Base-by-base conservation (phyloP, 2,329 filamentous ascomycete species). In the Plenodomus lindquistii region DNA sequence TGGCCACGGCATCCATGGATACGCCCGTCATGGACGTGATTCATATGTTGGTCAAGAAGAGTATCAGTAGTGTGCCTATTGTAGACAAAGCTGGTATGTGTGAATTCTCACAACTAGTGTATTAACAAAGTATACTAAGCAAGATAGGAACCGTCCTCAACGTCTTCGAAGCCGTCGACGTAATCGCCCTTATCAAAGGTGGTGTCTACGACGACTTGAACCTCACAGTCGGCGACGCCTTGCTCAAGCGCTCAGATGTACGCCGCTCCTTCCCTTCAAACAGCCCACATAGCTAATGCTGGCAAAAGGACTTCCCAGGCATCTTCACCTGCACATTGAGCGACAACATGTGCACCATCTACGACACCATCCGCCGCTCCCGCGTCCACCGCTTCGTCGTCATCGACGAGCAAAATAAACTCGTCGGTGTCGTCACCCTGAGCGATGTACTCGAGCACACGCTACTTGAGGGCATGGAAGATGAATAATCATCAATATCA, bases 371-470 rank as follows among this genome's bases (percentile, higher is more conserved):
- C 60, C 89, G 93, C 59, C 95, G 93, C 75, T 96, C 92, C 38
- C 84, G 95, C 52, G 93, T 99, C 21, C 94, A 99, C 74, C 84
- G 94, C 55, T 80, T 99, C 57, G 87, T 97, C 47, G 88, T 99
- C 40, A 89, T 99, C 48, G 92, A 99, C 72, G 91, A 97, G 58
- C 83, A 92, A 43, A 90, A 86, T 69, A 85, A 86, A 60, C 83
- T 99, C 46, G 89, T 87, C 70, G 94, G 94, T 39, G 85, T 99
- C 46, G 85, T 99, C 51, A 97, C 92, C 6, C 79, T 99, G 45
- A 97, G 93, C 50, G 94, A 99, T 74, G 97, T 99, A 59, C 82
- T 99, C 59, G 91, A 96, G 66, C 97, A 99, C 70, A 90, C 97
- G 44, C 79, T 99, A 56, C 80, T 96, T 18, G 83, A 90, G 60